Evolutionary conservation across 2,329 filamentous ascomycete species (phyloP), one percentile per base, ranked within the genome.

Genomic region (Ophiognomonia clavigignenti-juglandacearum): DNA sequence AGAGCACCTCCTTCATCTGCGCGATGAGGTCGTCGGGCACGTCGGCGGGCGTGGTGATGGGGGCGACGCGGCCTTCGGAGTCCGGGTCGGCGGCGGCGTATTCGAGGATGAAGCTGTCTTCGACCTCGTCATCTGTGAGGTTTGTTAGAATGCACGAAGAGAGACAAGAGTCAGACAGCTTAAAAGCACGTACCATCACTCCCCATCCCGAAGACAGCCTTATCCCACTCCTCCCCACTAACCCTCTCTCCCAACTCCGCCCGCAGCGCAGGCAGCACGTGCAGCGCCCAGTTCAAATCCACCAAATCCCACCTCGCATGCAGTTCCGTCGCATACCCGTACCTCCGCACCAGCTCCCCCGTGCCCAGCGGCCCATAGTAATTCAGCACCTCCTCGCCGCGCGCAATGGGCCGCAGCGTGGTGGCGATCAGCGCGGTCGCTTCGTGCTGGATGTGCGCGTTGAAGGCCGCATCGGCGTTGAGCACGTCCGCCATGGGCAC

Each of bases 401-500:
- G 75, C 20, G 65, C 67, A 57, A 96, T 89, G 1, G 77, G 67
- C 36, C 82, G 79, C 49, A 91, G 72, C 1, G 86, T 74, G 20
- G 82, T 85, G 64, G 93, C 92, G 3, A 83, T 82, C 8, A 95
- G 71, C 10, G 65, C 65, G 11, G 73, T 64, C 27, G 77, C 72
- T 32, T 66, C 71, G 46, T 80, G 76, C 55, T 77, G 76, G 39
- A 78, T 73, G 47, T 80, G 73, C 3, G 73, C 69, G 56, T 96
- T 95, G 64, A 93, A 93, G 54, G 89, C 82, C 4, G 86, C 89
- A 62, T 96, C 88, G 0, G 90, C 88, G 58, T 95, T 96, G 26
- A 96, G 74, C 59, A 95, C 83, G 61, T 96, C 91, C 1, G 90
- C 90, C 71, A 96, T 78, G 1, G 90, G 89, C 0, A 96, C 86